Evolutionary conservation across 257 asterid species (phyloP).

Genomic region (Solanum ossicruentum): DNA sequence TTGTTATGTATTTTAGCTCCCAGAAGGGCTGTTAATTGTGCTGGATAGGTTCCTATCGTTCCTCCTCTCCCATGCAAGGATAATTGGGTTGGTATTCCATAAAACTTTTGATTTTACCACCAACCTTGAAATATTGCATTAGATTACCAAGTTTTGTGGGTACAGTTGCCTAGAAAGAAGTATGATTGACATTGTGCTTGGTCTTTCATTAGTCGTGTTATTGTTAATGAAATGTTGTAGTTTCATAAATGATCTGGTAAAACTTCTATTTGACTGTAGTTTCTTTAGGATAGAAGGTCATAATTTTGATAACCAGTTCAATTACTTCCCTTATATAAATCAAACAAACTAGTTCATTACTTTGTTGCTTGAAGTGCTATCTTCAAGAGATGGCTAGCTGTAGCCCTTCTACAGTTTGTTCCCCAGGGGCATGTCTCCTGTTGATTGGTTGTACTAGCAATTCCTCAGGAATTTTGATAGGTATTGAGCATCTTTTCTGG

Average conservation of each 20-base stretch:
- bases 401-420: not conserved
- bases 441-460: not conserved
- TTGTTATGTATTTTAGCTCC: not conserved
- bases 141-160: not conserved
- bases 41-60: not conserved
- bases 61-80: not conserved
- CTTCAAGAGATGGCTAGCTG: not conserved
- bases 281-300: not conserved
- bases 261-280: not conserved
- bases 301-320: not conserved
- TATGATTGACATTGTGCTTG: not conserved
- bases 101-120: not conserved
- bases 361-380: not conserved
- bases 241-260: not conserved
- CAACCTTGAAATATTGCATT: not conserved
- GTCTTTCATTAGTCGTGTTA: not conserved
- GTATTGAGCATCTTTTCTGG: not conserved
- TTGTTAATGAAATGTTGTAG: not conserved
- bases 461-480: not conserved
- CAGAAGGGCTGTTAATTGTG: not conserved
- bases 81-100: not conserved
- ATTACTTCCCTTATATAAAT: not conserved
- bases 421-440: not conserved
- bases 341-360: not conserved
- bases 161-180: not conserved